A percentile compares a stretch with the other conserved stretches of the same genome.
Conservation (phyloP, 1,139 yeast species). For the Blastobotrys raffinosifermentans region DNA sequence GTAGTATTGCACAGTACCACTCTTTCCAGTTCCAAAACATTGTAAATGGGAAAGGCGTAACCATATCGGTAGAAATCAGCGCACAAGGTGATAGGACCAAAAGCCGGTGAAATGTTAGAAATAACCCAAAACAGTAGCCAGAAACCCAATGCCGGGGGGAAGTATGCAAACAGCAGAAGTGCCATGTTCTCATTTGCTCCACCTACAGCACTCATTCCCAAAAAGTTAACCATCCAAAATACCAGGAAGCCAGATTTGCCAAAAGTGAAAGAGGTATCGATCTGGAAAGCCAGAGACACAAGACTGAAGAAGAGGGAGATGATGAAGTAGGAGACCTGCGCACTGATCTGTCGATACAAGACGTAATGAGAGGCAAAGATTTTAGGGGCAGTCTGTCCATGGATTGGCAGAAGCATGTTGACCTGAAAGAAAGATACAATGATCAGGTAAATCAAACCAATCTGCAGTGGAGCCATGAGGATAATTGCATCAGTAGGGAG, state of each 20-base stretch:
- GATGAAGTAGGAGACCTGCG: slow-evolving; percentile 45
- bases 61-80: slow-evolving; percentile 56
- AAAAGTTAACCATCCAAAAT: slow-evolving; percentile 55
- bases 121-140: slow-evolving; percentile 62
- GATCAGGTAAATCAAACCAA: slow-evolving; percentile 68
- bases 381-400: slow-evolving; percentile 41
- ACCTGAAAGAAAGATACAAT: slow-evolving; percentile 59
- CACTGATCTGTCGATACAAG: slow-evolving; percentile 43
- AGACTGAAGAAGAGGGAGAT: slow-evolving; percentile 50
- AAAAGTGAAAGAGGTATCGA: slow-evolving; percentile 47
- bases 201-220: slow-evolving; percentile 56
- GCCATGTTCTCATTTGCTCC: slow-evolving; percentile 58
- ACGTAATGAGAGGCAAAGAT: slow-evolving; percentile 43
- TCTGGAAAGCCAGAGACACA: slow-evolving; percentile 55
- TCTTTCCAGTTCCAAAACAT: slow-evolving; percentile 49
- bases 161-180: slow-evolving; percentile 39
- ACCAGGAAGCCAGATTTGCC: slow-evolving; percentile 59
- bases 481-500: slow-evolving; percentile 8
- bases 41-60: slow-evolving; percentile 58
- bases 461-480: slow-evolving; percentile 12
- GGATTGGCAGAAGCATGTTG: slow-evolving; percentile 51
- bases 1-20: slow-evolving; percentile 54
- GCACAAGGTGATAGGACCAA: slow-evolving; percentile 50
- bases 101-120: slow-evolving; percentile 53
- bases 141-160: slow-evolving; percentile 49